A percentile compares a stretch with the other conserved stretches of the same genome.
phyloP scores from a whole-genome alignment of 2,329 filamentous ascomycete genomes.

The Bimuria novae-zelandiae region DNA sequence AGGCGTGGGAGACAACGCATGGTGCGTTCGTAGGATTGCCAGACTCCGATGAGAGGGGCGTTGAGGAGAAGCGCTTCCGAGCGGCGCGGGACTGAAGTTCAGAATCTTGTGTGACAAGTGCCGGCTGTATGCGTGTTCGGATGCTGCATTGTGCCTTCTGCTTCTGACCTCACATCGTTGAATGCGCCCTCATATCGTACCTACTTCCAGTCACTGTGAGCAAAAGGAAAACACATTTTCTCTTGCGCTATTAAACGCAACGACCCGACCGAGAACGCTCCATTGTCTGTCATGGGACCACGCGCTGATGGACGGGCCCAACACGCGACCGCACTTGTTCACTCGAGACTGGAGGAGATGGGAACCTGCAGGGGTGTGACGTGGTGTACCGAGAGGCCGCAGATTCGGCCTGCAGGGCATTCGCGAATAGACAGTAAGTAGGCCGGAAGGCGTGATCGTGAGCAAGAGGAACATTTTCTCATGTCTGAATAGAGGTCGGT shows the following conservation, averaged over 20 bases:
- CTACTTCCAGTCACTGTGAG: neutral
- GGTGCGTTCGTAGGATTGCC: constrained; percentile 1
- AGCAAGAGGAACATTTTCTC: too few species aligned
- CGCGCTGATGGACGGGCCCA: constrained; percentile 9
- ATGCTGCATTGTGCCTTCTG: neutral
- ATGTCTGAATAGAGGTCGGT: too few species aligned
- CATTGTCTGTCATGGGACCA: constrained; percentile 24
- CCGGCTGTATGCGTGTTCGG: neutral
- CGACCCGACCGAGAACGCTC: constrained; percentile 18
- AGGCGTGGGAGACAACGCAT: constrained; percentile 7
- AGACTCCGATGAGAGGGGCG: neutral
- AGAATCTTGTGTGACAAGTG: neutral
- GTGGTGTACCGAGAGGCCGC: constrained; percentile 35
- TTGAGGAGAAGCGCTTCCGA: neutral
- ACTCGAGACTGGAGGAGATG: constrained; percentile 21
- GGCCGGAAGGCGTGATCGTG: too few species aligned
- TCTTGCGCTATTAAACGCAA: constrained; percentile 22
- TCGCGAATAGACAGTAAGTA: constrained; percentile 29
- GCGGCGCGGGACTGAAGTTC: neutral
- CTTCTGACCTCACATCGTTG: neutral
- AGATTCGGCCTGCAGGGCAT: constrained; percentile 23
- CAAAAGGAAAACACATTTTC: neutral
- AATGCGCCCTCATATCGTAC: neutral
- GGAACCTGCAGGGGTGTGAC: constrained; percentile 36
- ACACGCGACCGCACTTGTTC: constrained; percentile 21